Percentiles rank a stretch among this genome's conserved stretches.
Evolutionary conservation across 192 early-diverging fungal genomes (phyloP).

Genomic region (Funneliformis geosporum): DNA sequence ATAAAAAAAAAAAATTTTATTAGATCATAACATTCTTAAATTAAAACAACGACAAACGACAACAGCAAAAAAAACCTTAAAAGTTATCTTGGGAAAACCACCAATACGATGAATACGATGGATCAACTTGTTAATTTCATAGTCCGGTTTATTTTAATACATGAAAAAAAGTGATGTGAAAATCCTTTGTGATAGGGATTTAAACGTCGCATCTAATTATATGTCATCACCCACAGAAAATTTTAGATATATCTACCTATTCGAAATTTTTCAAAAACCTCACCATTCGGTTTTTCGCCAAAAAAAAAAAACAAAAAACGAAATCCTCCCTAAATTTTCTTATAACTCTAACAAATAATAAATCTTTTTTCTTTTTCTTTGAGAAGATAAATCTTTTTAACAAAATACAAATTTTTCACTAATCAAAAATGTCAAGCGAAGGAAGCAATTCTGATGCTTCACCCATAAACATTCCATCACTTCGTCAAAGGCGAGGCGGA

Average conservation of each 20-base stretch:
- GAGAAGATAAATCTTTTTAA: not conserved
- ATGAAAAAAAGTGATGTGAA: not conserved
- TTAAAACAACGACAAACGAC: too few species aligned
- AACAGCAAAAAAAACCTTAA: too few species aligned
- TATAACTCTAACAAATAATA: not conserved
- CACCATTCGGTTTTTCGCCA: not conserved
- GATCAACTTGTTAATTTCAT: too few species aligned
- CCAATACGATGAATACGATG: too few species aligned
- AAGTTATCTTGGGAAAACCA: too few species aligned
- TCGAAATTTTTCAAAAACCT: not conserved
- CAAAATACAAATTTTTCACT: not conserved
- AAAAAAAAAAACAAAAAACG: not conserved
- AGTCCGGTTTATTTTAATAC: not conserved
- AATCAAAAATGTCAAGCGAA: not conserved
- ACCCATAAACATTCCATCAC: slow-evolving; percentile 26
- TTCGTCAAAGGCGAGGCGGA: not conserved
- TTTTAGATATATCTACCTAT: not conserved
- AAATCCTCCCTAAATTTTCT: not conserved
- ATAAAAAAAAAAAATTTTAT: too few species aligned
- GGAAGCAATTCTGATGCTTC: not conserved
- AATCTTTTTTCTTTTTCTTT: not conserved
- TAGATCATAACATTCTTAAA: too few species aligned
- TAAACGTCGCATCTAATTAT: not conserved
- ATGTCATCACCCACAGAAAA: not conserved
- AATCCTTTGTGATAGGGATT: not conserved